These are phyloP conservation scores for Tinospora cordifolia DNA, from an alignment of 164 flowering plant species.

Conservation along the genomic window DNA sequence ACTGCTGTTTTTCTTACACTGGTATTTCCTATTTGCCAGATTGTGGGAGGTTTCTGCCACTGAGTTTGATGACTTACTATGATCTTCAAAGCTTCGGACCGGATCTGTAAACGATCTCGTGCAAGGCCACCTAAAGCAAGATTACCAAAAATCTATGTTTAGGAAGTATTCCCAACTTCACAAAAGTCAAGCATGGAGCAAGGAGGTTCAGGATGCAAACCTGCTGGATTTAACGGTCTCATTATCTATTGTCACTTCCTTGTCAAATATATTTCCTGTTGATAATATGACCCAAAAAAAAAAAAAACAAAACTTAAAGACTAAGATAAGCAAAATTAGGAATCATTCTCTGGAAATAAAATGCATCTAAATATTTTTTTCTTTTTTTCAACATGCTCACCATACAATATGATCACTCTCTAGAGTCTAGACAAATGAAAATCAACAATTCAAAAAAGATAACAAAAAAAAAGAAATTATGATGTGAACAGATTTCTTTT, in stretches of 20 bases:
- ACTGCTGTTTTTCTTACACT: conserved; percentile 27
- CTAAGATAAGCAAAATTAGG: neutral
- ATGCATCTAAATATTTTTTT: neutral
- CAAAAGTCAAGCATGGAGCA: neutral
- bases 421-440: too few species aligned
- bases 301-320: neutral
- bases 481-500: too few species aligned
- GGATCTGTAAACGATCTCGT: conserved; percentile 46
- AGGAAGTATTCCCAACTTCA: neutral
- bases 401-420: too few species aligned
- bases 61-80: conserved; percentile 22
- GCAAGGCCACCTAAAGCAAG: conserved; percentile 38
- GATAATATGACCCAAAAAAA: conserved; percentile 5
- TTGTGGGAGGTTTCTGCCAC: conserved; percentile 23
- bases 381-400: neutral
- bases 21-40: conserved; percentile 26
- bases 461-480: too few species aligned
- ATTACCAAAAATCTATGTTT: neutral
- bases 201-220: conserved; percentile 19
- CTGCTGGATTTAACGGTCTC: conserved; percentile 52
- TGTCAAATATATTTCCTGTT: conserved; percentile 40
- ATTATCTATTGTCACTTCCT: conserved; percentile 28
- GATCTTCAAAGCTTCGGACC: conserved; percentile 33
- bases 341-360: neutral
- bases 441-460: too few species aligned